Evolutionary conservation across 257 asterid species (phyloP).

Genomic region (Solanum pimpinellifolium): DNA sequence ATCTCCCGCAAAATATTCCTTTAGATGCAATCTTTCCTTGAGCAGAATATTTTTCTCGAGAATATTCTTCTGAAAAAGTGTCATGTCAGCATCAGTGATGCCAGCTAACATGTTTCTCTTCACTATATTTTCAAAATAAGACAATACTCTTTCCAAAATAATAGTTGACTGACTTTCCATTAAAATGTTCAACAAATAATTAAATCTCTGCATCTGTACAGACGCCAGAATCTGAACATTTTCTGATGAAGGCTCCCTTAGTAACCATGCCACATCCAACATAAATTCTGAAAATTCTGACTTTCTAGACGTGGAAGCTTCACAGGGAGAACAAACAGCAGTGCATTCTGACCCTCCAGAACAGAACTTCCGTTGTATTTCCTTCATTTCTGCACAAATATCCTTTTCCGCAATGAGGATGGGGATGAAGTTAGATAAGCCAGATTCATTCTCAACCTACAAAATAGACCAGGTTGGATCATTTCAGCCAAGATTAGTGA

Average conservation of each 20-base stretch:
- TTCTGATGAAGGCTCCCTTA: slow-evolving; percentile 40
- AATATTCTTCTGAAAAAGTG: slow-evolving; percentile 29
- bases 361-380: slow-evolving; percentile 35
- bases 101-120: slow-evolving; percentile 21
- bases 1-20: slow-evolving; percentile 3
- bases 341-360: slow-evolving; percentile 12
- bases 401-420: slow-evolving; percentile 69
- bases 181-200: slow-evolving; percentile 36
- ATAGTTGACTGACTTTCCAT: slow-evolving; percentile 39
- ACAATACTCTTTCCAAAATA: slow-evolving; percentile 40
- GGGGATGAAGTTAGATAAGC: slow-evolving; percentile 89
- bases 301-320: slow-evolving; percentile 29
- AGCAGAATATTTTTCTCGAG: slow-evolving; percentile 27
- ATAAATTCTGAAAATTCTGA: slow-evolving; percentile 39
- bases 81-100: slow-evolving; percentile 32
- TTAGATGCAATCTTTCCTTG: slow-evolving; percentile 13
- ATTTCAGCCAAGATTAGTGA: not conserved
- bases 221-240: slow-evolving; percentile 22
- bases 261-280: slow-evolving; percentile 73
- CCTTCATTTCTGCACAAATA: slow-evolving; percentile 66
- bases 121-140: slow-evolving; percentile 22
- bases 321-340: slow-evolving; percentile 28
- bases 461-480: not conserved
- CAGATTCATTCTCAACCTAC: slow-evolving; percentile 94
- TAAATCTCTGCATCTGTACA: slow-evolving; percentile 42